phyloP scores from a whole-genome alignment of 2,329 filamentous ascomycete species.

The Zarea fungicola region DNA sequence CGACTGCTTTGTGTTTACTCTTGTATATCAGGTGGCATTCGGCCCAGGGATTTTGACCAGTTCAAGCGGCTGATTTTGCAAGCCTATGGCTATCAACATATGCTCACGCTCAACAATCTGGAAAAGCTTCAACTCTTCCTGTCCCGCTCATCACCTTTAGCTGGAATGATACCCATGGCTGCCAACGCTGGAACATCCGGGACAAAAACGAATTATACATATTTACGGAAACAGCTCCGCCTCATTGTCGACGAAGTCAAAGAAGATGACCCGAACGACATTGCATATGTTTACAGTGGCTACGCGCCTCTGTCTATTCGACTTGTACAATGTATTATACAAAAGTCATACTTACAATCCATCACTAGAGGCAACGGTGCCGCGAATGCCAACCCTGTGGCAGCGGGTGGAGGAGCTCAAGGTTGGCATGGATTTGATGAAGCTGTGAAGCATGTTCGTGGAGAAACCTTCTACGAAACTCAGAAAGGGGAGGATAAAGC shows the following conservation, averaged over 20 bases:
- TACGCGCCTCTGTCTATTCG: constrained; percentile 91
- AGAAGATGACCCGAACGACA: constrained; percentile 87
- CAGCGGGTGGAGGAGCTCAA: constrained; percentile 56
- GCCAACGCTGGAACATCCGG: constrained; percentile 50
- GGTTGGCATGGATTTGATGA: constrained; percentile 96
- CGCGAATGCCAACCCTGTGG: constrained; percentile 20
- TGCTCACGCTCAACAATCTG: constrained; percentile 80
- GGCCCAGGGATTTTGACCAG: constrained; percentile 79
- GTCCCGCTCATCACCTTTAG: constrained; percentile 68
- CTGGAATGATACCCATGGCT: constrained; percentile 74
- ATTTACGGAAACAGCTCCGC: constrained; percentile 77
- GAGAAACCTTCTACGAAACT: constrained; percentile 83
- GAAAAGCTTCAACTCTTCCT: constrained; percentile 87
- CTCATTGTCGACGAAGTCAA: constrained; percentile 96
- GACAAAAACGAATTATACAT: constrained; percentile 83
- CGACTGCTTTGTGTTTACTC: constrained; percentile 88
- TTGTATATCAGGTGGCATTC: constrained; percentile 81
- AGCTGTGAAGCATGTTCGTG: constrained; percentile 77
- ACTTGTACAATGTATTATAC: constrained; percentile 85
- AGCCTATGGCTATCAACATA: constrained; percentile 91
- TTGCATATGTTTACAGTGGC: constrained; percentile 96
- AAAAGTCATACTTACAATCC: constrained; percentile 77
- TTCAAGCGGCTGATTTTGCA: constrained; percentile 86
- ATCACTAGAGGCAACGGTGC: constrained; percentile 59
- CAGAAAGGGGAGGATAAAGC: constrained; percentile 93